Percentiles rank a stretch among this genome's conserved stretches.
Evolutionary conservation across 352 stramenopile genomes (phyloP).

Genomic region (Globisporangium lucens): DNA sequence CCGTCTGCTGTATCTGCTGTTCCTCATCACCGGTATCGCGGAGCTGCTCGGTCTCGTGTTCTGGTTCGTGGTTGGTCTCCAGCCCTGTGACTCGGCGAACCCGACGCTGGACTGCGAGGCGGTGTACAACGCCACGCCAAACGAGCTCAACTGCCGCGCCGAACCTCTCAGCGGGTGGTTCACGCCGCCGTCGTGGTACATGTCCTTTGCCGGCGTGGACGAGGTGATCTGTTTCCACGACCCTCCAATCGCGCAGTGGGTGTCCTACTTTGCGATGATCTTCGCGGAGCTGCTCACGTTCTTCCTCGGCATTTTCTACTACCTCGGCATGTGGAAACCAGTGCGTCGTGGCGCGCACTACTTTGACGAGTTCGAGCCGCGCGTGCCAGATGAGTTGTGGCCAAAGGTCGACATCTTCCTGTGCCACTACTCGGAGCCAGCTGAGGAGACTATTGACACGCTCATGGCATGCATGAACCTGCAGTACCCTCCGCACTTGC

Average conservation of each 20-base stretch:
- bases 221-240: slow-evolving; percentile 77
- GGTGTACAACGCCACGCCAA: slow-evolving; percentile 55
- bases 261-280: slow-evolving; percentile 75
- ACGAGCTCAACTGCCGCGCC: slow-evolving; percentile 47
- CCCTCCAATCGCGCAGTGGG: slow-evolving; percentile 72
- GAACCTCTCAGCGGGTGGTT: slow-evolving; percentile 69
- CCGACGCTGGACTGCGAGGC: slow-evolving; percentile 48
- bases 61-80: slow-evolving; percentile 76
- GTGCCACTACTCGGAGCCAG: slow-evolving; percentile 79
- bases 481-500: slow-evolving; percentile 83
- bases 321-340: slow-evolving; percentile 89
- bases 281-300: slow-evolving; percentile 66
- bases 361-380: slow-evolving; percentile 84
- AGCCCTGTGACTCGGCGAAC: slow-evolving; percentile 65
- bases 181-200: slow-evolving; percentile 71
- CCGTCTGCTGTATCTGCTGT: slow-evolving; percentile 75
- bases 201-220: slow-evolving; percentile 65
- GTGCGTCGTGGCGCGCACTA: slow-evolving; percentile 85
- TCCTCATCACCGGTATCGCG: slow-evolving; percentile 61
- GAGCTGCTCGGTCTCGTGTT: slow-evolving; percentile 76
- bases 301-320: slow-evolving; percentile 72
- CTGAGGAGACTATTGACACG: slow-evolving; percentile 84
- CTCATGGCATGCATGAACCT: slow-evolving; percentile 85
- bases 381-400: slow-evolving; percentile 79
- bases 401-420: slow-evolving; percentile 84